Conservation (phyloP, 2,329 filamentous ascomycete genomes). For the Sporothrix pallida region DNA sequence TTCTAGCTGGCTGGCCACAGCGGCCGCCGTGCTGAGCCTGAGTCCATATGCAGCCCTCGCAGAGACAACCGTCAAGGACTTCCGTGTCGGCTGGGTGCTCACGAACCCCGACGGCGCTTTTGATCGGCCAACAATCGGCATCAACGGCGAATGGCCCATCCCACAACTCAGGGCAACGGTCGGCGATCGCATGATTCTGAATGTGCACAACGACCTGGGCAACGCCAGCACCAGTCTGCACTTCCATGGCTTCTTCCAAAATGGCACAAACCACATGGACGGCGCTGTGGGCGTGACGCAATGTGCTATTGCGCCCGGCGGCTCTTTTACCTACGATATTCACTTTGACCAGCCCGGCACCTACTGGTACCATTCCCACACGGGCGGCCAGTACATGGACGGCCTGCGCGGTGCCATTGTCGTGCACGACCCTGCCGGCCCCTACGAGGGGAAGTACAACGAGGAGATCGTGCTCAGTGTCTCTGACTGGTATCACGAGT, state of each 20-base stretch:
- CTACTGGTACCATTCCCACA: conserved; percentile 80
- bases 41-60: conserved; percentile 44
- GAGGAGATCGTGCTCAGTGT: conserved; percentile 70
- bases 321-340: conserved; percentile 71
- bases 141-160: conserved; percentile 77
- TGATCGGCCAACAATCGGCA: conserved; percentile 69
- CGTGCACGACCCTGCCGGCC: conserved; percentile 65
- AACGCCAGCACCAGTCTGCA: conserved; percentile 68
- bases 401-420: conserved; percentile 67
- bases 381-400: conserved; percentile 71
- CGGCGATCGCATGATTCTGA: conserved; percentile 65
- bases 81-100: conserved; percentile 72
- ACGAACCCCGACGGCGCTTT: conserved; percentile 72
- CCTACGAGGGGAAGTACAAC: conserved; percentile 63
- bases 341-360: conserved; percentile 59
- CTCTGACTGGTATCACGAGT: conserved; percentile 73
- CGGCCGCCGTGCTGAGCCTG: background rate
- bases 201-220: conserved; percentile 63
- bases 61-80: conserved; percentile 62
- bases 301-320: conserved; percentile 67
- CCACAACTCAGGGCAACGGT: conserved; percentile 67
- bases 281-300: conserved; percentile 70
- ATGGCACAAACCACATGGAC: conserved; percentile 72
- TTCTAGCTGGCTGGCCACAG: conserved; percentile 3
- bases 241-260: conserved; percentile 74